A percentile compares a stretch with the other conserved stretches of the same genome.
phyloP scores from a whole-genome alignment of 768 basidiomycete species.

The Lanmaoa pseudosensibilis region DNA sequence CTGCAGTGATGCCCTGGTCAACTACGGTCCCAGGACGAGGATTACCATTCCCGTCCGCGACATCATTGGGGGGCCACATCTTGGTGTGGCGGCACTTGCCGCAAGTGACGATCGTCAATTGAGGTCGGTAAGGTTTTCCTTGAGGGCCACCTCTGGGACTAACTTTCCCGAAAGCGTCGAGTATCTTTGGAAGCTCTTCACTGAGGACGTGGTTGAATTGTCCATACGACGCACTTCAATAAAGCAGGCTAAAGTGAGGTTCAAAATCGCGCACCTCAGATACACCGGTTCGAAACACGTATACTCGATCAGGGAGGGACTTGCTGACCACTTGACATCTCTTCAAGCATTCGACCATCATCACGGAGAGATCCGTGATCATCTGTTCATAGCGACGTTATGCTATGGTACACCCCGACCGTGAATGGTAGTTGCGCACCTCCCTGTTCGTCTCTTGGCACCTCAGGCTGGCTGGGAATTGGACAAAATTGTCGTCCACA shows the following conservation, averaged over 20 bases:
- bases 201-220: conserved; percentile 65
- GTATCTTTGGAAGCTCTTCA: conserved; percentile 62
- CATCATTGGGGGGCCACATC: conserved; percentile 53
- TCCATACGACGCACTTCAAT: conserved; percentile 44
- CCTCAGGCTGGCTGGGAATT: conserved; percentile 73
- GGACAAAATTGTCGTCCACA: conserved; percentile 64
- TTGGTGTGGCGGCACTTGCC: conserved; percentile 67
- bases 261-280: conserved; percentile 55
- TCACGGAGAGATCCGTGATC: conserved; percentile 60
- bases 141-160: conserved; percentile 45
- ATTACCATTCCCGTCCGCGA: conserved; percentile 69
- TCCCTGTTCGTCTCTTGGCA: conserved; percentile 50
- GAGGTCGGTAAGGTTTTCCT: conserved; percentile 53
- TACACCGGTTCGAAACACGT: conserved; percentile 80
- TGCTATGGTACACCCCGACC: background rate
- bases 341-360: conserved; percentile 71
- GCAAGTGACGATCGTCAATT: conserved; percentile 73
- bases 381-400: conserved; percentile 47
- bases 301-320: conserved; percentile 61
- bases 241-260: background rate
- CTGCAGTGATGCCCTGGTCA: conserved; percentile 73
- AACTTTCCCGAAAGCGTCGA: conserved; percentile 53
- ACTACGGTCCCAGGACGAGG: conserved; percentile 79
- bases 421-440: conserved; percentile 10
- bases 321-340: conserved; percentile 56